Evolutionary conservation across 2,329 filamentous ascomycete genomes (phyloP), one percentile per base, ranked within the genome.

Genomic region (Leptographium lundbergii): DNA sequence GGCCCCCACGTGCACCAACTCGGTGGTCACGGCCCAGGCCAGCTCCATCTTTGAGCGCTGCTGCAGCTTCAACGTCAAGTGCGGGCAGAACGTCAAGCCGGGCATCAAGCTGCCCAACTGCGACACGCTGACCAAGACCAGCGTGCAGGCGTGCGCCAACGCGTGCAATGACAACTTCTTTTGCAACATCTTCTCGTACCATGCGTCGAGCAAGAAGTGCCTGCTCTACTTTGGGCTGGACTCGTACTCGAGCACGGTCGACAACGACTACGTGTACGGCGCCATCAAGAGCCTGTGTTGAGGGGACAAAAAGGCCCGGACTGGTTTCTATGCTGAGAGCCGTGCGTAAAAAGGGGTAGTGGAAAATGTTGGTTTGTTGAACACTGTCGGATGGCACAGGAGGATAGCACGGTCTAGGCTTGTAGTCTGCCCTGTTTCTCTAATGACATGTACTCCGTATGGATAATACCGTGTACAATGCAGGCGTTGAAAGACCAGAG

Each of bases 161-260:
- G 54, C 57, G 22, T 62, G 61, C 55, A 57, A 50, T 53, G 34
- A 13, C 54, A 29, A 27, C 32, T n/a, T 17, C 34, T 3, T 11
- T n/a, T 63, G 61, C 61, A 57, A 59, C 24, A 39, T 32, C 57
- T 63, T 59, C n/a, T 34, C 34, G 11, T 63, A 39, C 53, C 10
- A 50, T 17, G n/a, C 34, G 14, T 29, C 36, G 6, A 50, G 14
- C 6, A 29, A 54, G 22, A 7, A 48, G 25, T 63, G 61, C 61
- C 60, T 29, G 10, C 54, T 60, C 17, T 58, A 57, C 52, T 2
- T 3, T 39, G 42, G 39, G 47, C 36, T 56, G 22, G 14, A 9
- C 19, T 19, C 6, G 9, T 59, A 48, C 55, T 57, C 17, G 9
- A 29, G 52, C 42, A 24, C 22, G 6, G n/a, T 51, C 25, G 50